Conservation (phyloP, 2,329 filamentous ascomycete species). For the Pyricularia grisea region DNA sequence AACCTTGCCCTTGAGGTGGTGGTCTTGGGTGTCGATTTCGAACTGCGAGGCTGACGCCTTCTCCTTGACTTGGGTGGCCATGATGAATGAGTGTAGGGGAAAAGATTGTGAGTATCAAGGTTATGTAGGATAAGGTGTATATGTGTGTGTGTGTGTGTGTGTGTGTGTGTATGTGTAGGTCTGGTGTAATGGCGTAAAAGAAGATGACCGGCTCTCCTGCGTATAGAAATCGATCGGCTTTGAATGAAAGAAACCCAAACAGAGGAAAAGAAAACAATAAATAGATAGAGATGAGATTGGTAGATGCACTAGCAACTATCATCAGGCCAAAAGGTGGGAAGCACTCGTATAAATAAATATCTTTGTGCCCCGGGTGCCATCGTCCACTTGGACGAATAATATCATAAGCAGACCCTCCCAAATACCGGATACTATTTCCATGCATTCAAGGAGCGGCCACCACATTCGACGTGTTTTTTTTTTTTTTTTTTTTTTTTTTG, state of each 20-base stretch:
- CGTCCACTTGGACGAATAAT: background rate
- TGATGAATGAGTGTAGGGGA: background rate
- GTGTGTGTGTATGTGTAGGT: no score
- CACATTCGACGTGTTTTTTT: background rate
- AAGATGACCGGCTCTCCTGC: background rate
- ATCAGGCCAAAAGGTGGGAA: background rate
- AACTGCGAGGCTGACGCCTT: slow-evolving; percentile 33
- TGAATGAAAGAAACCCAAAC: background rate
- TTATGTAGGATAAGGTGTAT: background rate
- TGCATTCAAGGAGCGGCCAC: background rate
- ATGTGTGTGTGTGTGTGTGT: no score
- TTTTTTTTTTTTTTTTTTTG: no score
- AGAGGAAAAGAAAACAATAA: background rate
- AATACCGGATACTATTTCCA: background rate
- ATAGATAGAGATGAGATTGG: background rate
- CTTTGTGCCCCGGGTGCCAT: background rate
- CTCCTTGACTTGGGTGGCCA: slow-evolving; percentile 2
- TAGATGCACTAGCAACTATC: background rate
- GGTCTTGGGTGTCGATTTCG: slow-evolving; percentile 34
- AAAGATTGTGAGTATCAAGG: background rate
- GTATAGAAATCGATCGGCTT: background rate
- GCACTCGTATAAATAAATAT: background rate
- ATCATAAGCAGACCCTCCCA: background rate
- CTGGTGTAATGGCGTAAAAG: background rate
- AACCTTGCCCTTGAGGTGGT: slow-evolving; percentile 25